These are phyloP conservation scores for Aurinia saxatilis DNA, from an alignment of 345 rosid species.

Conservation along the genomic window DNA sequence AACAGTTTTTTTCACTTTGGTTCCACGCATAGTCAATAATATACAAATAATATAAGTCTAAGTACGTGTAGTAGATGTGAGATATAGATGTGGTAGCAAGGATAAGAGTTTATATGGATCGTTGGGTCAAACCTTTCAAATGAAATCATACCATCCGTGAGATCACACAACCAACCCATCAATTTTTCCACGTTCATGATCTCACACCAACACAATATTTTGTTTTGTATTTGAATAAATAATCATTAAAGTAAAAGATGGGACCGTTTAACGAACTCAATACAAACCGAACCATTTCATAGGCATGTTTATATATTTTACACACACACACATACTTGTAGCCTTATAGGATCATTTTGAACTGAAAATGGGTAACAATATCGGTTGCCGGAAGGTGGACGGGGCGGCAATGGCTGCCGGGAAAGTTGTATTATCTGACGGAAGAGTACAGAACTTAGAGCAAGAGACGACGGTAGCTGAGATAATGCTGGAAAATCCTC, in stretches of 20 bases:
- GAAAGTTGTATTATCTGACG: slow-evolving; percentile 57
- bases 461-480: slow-evolving; percentile 58
- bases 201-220: slow-evolving; percentile 34
- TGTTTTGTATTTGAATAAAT: slow-evolving; percentile 5
- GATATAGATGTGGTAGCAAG: slow-evolving; percentile 5
- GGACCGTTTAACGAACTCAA: slow-evolving; percentile 68
- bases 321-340: neutral
- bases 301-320: neutral
- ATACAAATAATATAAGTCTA: neutral
- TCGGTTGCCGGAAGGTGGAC: slow-evolving; percentile 22
- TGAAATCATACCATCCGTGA: slow-evolving; percentile 1
- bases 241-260: slow-evolving; percentile 34
- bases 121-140: slow-evolving; percentile 22
- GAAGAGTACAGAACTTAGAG: slow-evolving; percentile 44
- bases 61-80: neutral
- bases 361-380: slow-evolving; percentile 48
- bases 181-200: slow-evolving; percentile 18
- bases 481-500: slow-evolving; percentile 73
- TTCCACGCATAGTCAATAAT: slow-evolving; percentile 13
- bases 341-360: neutral
- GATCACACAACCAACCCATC: slow-evolving; percentile 21
- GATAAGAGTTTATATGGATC: slow-evolving; percentile 13
- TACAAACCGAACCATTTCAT: slow-evolving; percentile 28
- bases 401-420: slow-evolving; percentile 23
- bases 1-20: slow-evolving; percentile 19